Percentiles rank a stretch among this genome's conserved stretches.
Conservation (phyloP, 495 filamentous ascomycete genomes). For the Aspergillus olivimuriae region DNA sequence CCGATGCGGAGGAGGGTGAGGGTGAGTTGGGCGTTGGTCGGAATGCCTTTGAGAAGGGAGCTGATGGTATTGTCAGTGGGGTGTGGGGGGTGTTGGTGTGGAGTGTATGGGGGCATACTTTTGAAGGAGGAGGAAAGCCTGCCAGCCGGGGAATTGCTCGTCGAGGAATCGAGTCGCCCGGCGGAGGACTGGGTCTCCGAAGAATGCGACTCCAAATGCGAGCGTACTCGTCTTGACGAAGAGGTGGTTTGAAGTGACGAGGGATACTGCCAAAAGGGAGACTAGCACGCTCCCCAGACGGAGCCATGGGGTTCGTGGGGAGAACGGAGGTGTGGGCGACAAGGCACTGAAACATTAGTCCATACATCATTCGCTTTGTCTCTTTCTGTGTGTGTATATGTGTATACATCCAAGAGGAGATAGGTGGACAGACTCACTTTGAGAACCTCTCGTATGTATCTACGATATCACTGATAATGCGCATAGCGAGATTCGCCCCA, state of each 20-base stretch:
- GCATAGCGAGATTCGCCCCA: slow-evolving; percentile 72
- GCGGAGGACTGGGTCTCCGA: slow-evolving; percentile 68
- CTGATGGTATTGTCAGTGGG: slow-evolving; percentile 28
- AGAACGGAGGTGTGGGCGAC: slow-evolving; percentile 73
- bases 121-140: slow-evolving; percentile 61
- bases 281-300: slow-evolving; percentile 56
- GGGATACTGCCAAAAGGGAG: slow-evolving; percentile 48
- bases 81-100: no score
- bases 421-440: slow-evolving; percentile 47
- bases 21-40: slow-evolving; percentile 82
- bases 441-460: slow-evolving; percentile 77
- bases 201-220: slow-evolving; percentile 65
- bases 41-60: slow-evolving; percentile 73
- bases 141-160: slow-evolving; percentile 64
- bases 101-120: slow-evolving; percentile 38
- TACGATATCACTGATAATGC: slow-evolving; percentile 61
- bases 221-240: slow-evolving; percentile 66
- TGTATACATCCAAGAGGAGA: no score
- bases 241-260: slow-evolving; percentile 65
- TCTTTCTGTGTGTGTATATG: no score
- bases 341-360: slow-evolving; percentile 51
- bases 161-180: slow-evolving; percentile 57
- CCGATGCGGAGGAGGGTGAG: slow-evolving; percentile 80
- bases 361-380: no score
- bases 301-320: slow-evolving; percentile 52